These are phyloP conservation scores for Penicillium sumatraense DNA, from an alignment of 2,329 filamentous ascomycete species.

Conservation along the genomic window DNA sequence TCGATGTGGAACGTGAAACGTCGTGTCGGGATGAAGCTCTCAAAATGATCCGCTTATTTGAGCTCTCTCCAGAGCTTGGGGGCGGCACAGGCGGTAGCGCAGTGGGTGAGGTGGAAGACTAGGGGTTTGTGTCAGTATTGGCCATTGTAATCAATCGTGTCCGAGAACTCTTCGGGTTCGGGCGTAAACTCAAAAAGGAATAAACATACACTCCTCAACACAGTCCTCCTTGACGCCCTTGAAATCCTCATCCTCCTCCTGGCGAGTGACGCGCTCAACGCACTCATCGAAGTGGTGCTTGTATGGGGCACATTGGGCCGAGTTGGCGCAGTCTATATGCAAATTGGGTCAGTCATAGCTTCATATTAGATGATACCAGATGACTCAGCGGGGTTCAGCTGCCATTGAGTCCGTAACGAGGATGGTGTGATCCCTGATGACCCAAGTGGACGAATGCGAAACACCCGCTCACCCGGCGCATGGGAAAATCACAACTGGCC, in stretches of 20 bases:
- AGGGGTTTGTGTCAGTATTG: slow-evolving; percentile 19
- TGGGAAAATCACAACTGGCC: not conserved
- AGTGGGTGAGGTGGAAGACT: slow-evolving; percentile 99
- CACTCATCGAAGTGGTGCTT: slow-evolving; percentile 99
- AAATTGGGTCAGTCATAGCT: slow-evolving; percentile 7
- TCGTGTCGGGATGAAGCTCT: slow-evolving; percentile 1
- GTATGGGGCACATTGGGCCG: slow-evolving; percentile 77
- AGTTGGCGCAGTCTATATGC: slow-evolving; percentile 81
- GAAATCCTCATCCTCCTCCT: slow-evolving; percentile 70
- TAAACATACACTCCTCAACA: slow-evolving; percentile 93
- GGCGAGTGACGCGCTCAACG: slow-evolving; percentile 83
- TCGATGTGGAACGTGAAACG: not conserved
- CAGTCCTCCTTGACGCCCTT: slow-evolving; percentile 87
- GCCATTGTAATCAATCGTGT: not conserved
- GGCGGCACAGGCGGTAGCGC: slow-evolving; percentile 87
- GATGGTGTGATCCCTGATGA: slow-evolving; percentile 5
- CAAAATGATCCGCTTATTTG: slow-evolving; percentile 67
- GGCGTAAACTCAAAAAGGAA: not conserved
- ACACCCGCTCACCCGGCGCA: not conserved
- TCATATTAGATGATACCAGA: not conserved
- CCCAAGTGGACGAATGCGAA: slow-evolving; percentile 7
- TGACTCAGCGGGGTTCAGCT: slow-evolving; percentile 11
- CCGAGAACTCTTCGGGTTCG: not conserved
- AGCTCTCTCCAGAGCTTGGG: slow-evolving; percentile 93
- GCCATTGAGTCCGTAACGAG: slow-evolving; percentile 20